Evolutionary conservation across 768 basidiomycete species (phyloP).

Genomic region (Podaxis mareebaensis): DNA sequence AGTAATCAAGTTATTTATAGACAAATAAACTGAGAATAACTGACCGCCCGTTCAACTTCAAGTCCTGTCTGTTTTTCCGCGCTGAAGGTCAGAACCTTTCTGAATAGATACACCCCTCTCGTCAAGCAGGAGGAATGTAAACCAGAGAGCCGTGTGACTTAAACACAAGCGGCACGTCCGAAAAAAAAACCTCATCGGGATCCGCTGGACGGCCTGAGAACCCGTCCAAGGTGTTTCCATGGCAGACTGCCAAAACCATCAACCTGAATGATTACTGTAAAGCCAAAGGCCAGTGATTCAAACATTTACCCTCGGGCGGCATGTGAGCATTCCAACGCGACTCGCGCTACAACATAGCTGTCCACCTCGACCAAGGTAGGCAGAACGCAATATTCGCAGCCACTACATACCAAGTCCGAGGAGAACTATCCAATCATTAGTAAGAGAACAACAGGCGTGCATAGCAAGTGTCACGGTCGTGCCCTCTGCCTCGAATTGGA

Average conservation of each 20-base stretch:
- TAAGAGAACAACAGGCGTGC: too few relatives aligned
- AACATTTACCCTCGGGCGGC: too few relatives aligned
- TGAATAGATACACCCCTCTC: neutral
- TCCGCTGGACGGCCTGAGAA: neutral
- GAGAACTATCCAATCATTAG: too few relatives aligned
- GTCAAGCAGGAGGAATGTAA: neutral
- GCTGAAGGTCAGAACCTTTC: neutral
- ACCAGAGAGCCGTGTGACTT: neutral
- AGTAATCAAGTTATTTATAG: neutral
- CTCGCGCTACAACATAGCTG: too few relatives aligned
- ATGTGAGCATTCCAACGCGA: too few relatives aligned
- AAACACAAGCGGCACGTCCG: neutral
- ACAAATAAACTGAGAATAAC: neutral
- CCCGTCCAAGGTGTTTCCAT: neutral
- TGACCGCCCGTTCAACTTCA: neutral
- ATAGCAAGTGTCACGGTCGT: too few relatives aligned
- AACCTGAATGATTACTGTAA: too few relatives aligned
- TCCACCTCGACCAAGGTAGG: too few relatives aligned
- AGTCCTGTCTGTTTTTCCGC: neutral
- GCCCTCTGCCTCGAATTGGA: too few relatives aligned
- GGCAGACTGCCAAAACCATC: neutral
- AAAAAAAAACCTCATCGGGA: neutral
- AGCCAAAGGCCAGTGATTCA: too few relatives aligned
- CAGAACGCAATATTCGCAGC: too few relatives aligned
- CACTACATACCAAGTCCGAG: too few relatives aligned